Evolutionary conservation across 2,329 filamentous ascomycete genomes (phyloP), one percentile per base, ranked within the genome.

Genomic region (Epichloe hybrida): DNA sequence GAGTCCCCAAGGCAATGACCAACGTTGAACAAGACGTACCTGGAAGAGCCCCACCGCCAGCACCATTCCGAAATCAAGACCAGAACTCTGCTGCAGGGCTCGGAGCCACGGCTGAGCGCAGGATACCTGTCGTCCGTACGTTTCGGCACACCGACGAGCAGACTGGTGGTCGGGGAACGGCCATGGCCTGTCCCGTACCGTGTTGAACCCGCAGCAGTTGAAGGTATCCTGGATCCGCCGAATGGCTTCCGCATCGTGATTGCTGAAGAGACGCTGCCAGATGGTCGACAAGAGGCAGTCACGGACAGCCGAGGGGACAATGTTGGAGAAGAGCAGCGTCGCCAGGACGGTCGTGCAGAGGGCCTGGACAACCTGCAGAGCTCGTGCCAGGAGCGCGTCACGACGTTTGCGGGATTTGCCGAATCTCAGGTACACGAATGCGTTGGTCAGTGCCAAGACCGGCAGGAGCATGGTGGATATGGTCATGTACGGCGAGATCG

Each of bases 201-300:
- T 74, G 48, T 69, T 70, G 44, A 83, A 71, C 1, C 83, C 83
- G 57, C 82, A 86, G 65, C 82, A 86, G 12, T 73, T 59, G 36
- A 84, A 72, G 0, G 71, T 61, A 58, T 85, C 77, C 56, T 86
- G 81, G 50, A 86, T 81, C 2, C 65, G 64, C 46, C 70, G 68
- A 50, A 86, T 73, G 2, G 69, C 63, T 2, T 55, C 58, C 1
- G 53, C 69, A 52, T 83, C 66, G 54, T 80, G 77, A 1, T 53
- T 50, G 36, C 54, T 53, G 42, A 57, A 60, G 3, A 59, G 51
- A 2, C 44, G 48, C 50, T 61, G 59, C 59, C 58, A 61, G 31
- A 49, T 45, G 0, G 51, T 53, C 4, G 54, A 50, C 17, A 59
- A 49, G 9, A 57, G 41, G 17, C 59, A 61, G 8, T 46, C 42